Percentiles rank a stretch among this genome's conserved stretches.
These are phyloP conservation scores for Fusarium sp. DNA, from an alignment of 2,329 filamentous ascomycete species.

Conservation along the genomic window DNA sequence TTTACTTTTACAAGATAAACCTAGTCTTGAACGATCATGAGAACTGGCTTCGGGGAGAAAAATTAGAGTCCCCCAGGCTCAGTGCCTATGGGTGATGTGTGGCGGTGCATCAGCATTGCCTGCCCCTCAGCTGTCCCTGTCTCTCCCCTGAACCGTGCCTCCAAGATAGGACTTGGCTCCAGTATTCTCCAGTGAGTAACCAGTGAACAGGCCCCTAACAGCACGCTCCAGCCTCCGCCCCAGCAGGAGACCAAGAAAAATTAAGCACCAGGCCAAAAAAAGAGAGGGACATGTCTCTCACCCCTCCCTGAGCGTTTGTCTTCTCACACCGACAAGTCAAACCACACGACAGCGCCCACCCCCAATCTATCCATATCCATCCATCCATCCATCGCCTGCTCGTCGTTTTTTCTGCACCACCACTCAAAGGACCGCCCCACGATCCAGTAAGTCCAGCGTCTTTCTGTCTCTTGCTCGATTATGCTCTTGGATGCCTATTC, in stretches of 20 bases:
- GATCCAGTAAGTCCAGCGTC: constrained; percentile 43
- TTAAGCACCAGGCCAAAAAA: constrained; percentile 28
- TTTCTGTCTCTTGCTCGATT: constrained; percentile 17
- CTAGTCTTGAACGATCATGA: constrained; percentile 2
- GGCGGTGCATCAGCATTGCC: constrained; percentile 30
- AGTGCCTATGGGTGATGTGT: constrained; percentile 19
- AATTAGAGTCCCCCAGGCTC: constrained; percentile 8
- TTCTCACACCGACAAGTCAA: constrained; percentile 47
- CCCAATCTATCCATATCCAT: constrained; percentile 33
- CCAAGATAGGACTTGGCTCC: constrained; percentile 37
- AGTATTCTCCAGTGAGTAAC: constrained; percentile 30
- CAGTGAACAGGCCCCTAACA: constrained; percentile 28
- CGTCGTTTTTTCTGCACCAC: constrained; percentile 46
- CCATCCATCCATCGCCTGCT: constrained; percentile 35
- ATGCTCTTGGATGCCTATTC: constrained; percentile 14
- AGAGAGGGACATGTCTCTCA: constrained; percentile 32
- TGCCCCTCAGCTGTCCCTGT: constrained; percentile 28
- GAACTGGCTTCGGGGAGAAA: background rate
- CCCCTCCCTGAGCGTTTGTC: constrained; percentile 42
- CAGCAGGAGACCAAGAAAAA: constrained; percentile 35
- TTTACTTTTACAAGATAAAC: background rate
- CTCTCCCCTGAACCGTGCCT: constrained; percentile 28
- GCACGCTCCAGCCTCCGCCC: constrained; percentile 27
- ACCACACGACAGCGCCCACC: constrained; percentile 41
- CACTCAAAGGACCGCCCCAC: constrained; percentile 45